A percentile compares a stretch with the other conserved stretches of the same genome.
Evolutionary conservation across 306 rosid genomes (phyloP).

Genomic region (Mimosa bimucronata): DNA sequence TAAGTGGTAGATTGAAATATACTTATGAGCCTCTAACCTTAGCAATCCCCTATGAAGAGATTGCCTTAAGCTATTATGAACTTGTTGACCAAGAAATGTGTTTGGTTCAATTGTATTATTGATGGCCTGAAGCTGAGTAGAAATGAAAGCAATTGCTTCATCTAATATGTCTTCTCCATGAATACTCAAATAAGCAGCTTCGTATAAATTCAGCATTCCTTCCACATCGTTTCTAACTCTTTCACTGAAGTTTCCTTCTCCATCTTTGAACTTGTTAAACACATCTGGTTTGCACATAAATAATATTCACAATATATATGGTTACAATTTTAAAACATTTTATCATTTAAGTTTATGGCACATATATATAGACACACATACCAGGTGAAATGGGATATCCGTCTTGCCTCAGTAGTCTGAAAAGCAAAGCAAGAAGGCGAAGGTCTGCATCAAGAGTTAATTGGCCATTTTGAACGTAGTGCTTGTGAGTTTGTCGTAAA

Average conservation of each 20-base stretch:
- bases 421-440: slow-evolving; percentile 40
- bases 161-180: slow-evolving; percentile 52
- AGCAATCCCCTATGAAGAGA: slow-evolving; percentile 43
- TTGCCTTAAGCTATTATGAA: slow-evolving; percentile 34
- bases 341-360: neutral
- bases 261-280: slow-evolving; percentile 42
- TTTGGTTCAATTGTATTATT: neutral
- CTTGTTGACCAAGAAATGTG: slow-evolving; percentile 38
- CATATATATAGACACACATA: slow-evolving; percentile 3
- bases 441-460: slow-evolving; percentile 27
- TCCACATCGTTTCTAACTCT: neutral
- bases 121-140: neutral
- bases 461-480: neutral
- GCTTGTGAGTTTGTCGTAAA: slow-evolving; percentile 25
- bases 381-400: slow-evolving; percentile 38
- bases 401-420: slow-evolving; percentile 55
- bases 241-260: slow-evolving; percentile 38
- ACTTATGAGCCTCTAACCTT: slow-evolving; percentile 44
- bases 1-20: slow-evolving; percentile 44
- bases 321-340: neutral
- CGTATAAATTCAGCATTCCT: slow-evolving; percentile 53
- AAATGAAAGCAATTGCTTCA: slow-evolving; percentile 44
- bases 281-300: slow-evolving; percentile 14
- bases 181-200: slow-evolving; percentile 44
- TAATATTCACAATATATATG: neutral